Evolutionary conservation across 1,139 yeast genomes (phyloP).

Genomic region (Kodamaea alishanica): DNA sequence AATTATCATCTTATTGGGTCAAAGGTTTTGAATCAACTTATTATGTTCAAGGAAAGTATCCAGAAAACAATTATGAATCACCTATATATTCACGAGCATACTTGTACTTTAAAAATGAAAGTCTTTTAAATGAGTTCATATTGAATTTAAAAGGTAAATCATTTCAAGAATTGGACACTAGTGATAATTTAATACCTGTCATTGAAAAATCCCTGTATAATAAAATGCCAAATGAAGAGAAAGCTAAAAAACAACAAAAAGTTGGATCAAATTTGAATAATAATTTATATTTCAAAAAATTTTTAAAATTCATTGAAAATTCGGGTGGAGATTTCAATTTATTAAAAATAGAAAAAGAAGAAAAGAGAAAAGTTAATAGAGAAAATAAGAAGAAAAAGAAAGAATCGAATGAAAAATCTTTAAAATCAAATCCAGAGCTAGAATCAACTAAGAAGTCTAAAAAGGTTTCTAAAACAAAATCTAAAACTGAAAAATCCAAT

Average conservation of each 20-base stretch:
- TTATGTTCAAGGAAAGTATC: slow-evolving; percentile 30
- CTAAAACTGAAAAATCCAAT: no score
- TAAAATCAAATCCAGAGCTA: no score
- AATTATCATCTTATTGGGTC: slow-evolving; percentile 14
- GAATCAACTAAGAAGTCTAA: no score
- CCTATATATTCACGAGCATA: slow-evolving; percentile 31
- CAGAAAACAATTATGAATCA: slow-evolving; percentile 23
- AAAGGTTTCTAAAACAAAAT: no score
- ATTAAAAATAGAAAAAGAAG: slow-evolving; percentile 10
- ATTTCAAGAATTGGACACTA: slow-evolving; percentile 19
- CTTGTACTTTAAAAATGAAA: slow-evolving; percentile 18
- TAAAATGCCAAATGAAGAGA: slow-evolving; percentile 19
- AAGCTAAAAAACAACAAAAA: background rate
- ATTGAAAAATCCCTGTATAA: slow-evolving; percentile 23
- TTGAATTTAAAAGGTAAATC: slow-evolving; percentile 18
- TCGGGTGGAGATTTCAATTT: slow-evolving; percentile 11
- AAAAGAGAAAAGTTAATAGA: slow-evolving; percentile 27
- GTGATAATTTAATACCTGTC: slow-evolving; percentile 24
- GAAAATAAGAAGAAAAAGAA: no score
- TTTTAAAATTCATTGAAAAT: slow-evolving; percentile 12
- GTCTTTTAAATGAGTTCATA: slow-evolving; percentile 15
- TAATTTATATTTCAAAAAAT: slow-evolving; percentile 13
- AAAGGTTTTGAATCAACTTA: slow-evolving; percentile 20
- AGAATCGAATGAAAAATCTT: no score
- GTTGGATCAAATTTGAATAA: slow-evolving; percentile 3